Percentiles rank a stretch among this genome's conserved stretches.
Conservation (phyloP, 2,329 filamentous ascomycete species). For the Magnaporthiopsis poae region DNA sequence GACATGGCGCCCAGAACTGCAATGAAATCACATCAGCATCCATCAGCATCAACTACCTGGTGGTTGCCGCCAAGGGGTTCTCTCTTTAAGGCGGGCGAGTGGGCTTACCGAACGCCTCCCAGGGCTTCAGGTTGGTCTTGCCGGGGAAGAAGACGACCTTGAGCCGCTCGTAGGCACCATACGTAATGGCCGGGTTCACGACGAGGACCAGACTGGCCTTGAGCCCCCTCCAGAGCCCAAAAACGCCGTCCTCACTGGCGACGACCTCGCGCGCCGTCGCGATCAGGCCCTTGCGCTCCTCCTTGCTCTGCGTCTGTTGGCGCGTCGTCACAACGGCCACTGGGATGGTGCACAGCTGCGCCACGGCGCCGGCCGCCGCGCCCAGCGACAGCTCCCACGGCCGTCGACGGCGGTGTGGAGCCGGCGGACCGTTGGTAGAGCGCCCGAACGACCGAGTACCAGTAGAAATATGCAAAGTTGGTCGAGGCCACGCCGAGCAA, state of each 20-base stretch:
- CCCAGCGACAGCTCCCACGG: conserved; percentile 77
- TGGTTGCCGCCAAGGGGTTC: background rate
- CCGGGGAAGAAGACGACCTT: conserved; percentile 69
- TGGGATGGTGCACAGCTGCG: conserved; percentile 92
- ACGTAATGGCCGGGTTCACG: conserved; percentile 93
- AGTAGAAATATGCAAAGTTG: conserved; percentile 99
- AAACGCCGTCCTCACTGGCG: conserved; percentile 78
- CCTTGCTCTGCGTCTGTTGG: conserved; percentile 83
- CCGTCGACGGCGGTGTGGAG: conserved; percentile 56
- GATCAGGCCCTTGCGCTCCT: conserved; percentile 73
- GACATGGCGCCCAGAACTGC: conserved; percentile 83
- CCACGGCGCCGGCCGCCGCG: conserved; percentile 77
- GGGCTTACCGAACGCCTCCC: conserved; percentile 81
- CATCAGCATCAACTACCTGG: background rate
- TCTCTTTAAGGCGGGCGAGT: background rate
- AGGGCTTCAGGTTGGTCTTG: conserved; percentile 63
- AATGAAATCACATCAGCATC: background rate
- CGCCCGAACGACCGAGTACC: conserved; percentile 81
- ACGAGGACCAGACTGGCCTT: conserved; percentile 94
- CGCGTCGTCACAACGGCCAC: conserved; percentile 91
- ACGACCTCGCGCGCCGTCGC: conserved; percentile 85
- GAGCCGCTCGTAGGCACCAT: conserved; percentile 87
- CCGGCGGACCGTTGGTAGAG: conserved; percentile 57
- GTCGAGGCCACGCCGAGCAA: conserved; percentile 89
- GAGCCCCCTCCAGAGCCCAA: conserved; percentile 84